Evolutionary conservation across 2,329 filamentous ascomycete species (phyloP), one percentile per base, ranked within the genome.

Genomic region (Colletotrichum lentis): DNA sequence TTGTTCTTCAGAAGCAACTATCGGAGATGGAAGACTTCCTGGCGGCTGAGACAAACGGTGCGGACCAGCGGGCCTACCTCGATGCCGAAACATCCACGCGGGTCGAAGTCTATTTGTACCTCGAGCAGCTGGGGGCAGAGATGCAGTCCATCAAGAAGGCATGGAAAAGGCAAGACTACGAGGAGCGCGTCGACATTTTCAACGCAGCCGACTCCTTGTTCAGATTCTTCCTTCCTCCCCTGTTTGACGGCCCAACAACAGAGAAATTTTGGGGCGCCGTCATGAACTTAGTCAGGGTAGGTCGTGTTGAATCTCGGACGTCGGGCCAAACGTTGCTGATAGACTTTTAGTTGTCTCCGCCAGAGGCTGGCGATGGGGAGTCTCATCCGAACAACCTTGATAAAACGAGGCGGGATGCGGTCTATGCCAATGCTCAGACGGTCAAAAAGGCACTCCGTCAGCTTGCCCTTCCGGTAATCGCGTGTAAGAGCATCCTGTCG

Each of bases 231-330:
- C 73, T 84, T 8, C 81, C 82, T 0, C 44, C 71, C 0, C 65
- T 73, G 1, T 77, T 77, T 24, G 71, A 77, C 10, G 78, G 77
- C 0, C 77, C 80, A 0, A 83, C 80, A 3, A 75, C 75, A 1
- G 66, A 69, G 5, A 83, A 81, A 62, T 84, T 78, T 61, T 84
- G 82, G 82, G 82, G 81, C 1, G 79, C 81, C n/a, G 46, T 81
- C 0, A 73, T 73, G 63, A 66, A 60, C 2, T 27, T 78, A 5
- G 67, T 80, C 5, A 50, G 64, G 43, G 79, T 80, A 71, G 71
- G 74, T 63, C 12, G 22, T 46, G 5, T 22, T 14, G 6, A 6
- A 18, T 16, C 22, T 41, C 4, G 7, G 1, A 10, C 16, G 8
- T 7, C 11, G 18, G 14, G 35, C 31, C 20, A 11, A 22, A 35